A percentile compares a stretch with the other conserved stretches of the same genome.
These are phyloP conservation scores for Tylopilus rubrobrunneus DNA, from an alignment of 768 basidiomycete genomes.

Conservation along the genomic window DNA sequence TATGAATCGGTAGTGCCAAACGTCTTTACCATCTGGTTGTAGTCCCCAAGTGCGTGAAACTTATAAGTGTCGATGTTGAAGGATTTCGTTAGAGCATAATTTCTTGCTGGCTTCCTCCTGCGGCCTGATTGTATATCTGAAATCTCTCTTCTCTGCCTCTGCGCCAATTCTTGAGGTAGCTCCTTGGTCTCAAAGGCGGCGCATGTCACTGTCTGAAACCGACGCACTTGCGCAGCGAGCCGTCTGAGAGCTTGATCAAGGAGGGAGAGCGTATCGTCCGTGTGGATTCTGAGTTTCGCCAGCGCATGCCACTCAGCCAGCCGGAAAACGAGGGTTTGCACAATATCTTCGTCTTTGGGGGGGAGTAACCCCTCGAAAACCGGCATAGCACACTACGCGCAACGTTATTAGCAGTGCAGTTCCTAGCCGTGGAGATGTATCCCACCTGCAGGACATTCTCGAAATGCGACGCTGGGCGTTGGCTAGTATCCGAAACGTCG, in stretches of 20 bases:
- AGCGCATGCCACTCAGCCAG: slow-evolving; percentile 17
- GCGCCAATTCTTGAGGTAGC: neutral
- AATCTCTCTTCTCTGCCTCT: neutral
- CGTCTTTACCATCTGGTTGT: too few species aligned
- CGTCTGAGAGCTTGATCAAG: neutral
- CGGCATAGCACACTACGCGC: slow-evolving; percentile 19
- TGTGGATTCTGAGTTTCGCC: neutral
- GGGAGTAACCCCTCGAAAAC: slow-evolving; percentile 38
- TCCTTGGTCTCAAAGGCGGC: neutral
- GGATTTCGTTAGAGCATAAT: neutral
- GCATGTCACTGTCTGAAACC: neutral
- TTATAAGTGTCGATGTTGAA: slow-evolving; percentile 30
- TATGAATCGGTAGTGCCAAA: too few species aligned
- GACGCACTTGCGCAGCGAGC: neutral
- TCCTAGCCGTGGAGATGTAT: too few species aligned
- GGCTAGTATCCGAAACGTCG: slow-evolving; percentile 37
- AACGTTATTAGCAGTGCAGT: too few species aligned
- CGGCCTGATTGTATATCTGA: neutral
- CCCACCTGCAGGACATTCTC: slow-evolving; percentile 14
- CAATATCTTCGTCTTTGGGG: slow-evolving; percentile 15
- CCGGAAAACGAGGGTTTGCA: slow-evolving; percentile 22
- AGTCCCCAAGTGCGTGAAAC: slow-evolving; percentile 27
- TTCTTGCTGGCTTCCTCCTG: neutral
- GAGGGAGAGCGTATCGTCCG: neutral
- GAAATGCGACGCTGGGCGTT: slow-evolving; percentile 17